These are phyloP conservation scores for Melanomma pulvis-pyrius DNA, from an alignment of 495 filamentous ascomycete species.

Conservation along the genomic window DNA sequence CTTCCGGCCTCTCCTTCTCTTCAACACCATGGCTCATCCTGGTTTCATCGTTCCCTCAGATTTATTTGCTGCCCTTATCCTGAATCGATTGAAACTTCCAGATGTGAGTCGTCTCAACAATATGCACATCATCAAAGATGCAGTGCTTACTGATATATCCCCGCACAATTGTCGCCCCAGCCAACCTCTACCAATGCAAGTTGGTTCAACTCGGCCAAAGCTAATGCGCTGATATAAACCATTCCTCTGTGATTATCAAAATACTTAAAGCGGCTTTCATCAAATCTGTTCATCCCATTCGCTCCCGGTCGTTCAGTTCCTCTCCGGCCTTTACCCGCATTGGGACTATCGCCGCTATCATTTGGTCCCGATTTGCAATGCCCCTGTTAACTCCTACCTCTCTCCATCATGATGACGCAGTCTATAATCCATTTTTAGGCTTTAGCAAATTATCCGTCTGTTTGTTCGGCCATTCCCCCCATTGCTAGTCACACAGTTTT, in stretches of 20 bases:
- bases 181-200: too few species aligned
- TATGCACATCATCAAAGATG: neutral
- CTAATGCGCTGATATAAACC: neutral
- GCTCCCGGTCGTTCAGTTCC: neutral
- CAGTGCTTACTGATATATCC: too few species aligned
- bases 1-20: neutral
- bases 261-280: neutral
- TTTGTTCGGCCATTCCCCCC: neutral
- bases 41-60: neutral
- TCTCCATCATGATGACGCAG: neutral
- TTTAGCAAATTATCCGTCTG: too few species aligned
- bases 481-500: neutral
- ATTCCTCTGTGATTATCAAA: neutral
- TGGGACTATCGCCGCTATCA: neutral
- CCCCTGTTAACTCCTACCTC: neutral
- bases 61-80: neutral
- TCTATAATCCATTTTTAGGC: neutral
- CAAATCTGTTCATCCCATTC: too few species aligned
- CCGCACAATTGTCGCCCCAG: too few species aligned
- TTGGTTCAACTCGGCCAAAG: too few species aligned
- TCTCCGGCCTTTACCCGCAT: neutral
- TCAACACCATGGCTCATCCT: too few species aligned
- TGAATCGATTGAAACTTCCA: neutral
- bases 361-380: neutral
- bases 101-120: neutral